phyloP scores from a whole-genome alignment of 148 eudicot species.

The Rhododendron griersonianum region DNA sequence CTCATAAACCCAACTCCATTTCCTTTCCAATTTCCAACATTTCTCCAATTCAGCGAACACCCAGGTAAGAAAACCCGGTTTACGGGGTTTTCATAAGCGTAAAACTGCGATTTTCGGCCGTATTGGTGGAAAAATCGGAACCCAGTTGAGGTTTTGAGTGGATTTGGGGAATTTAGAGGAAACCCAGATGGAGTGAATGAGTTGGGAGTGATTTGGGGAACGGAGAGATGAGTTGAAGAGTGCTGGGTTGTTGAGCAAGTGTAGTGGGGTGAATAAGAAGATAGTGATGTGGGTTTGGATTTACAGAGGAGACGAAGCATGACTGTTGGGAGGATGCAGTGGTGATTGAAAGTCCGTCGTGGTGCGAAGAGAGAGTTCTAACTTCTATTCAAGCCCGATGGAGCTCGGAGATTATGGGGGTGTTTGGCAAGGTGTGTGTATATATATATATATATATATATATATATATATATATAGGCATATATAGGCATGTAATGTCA shows the following conservation, averaged over 20 bases:
- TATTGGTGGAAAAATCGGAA: background rate
- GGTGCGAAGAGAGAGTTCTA: background rate
- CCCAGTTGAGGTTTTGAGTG: background rate
- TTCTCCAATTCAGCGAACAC: background rate
- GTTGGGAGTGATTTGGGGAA: background rate
- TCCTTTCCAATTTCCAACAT: background rate
- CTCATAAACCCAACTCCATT: conserved; percentile 26
- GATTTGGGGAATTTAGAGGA: background rate
- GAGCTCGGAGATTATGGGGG: no score
- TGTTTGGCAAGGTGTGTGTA: no score
- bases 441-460: no score
- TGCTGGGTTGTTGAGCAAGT: background rate
- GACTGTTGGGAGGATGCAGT: background rate
- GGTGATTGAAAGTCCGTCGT: background rate
- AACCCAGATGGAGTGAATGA: background rate
- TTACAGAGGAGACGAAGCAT: conserved; percentile 10
- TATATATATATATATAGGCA: no score
- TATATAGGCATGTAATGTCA: no score
- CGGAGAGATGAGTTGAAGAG: background rate
- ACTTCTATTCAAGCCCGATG: no score
- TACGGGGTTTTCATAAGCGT: background rate
- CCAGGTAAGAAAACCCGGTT: background rate
- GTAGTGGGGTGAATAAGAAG: background rate
- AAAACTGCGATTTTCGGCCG: background rate
- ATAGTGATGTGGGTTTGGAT: conserved; percentile 1